A percentile compares a stretch with the other conserved stretches of the same genome.
Evolutionary conservation across 1,139 yeast species (phyloP).

Genomic region (Protomyces pachydermus): DNA sequence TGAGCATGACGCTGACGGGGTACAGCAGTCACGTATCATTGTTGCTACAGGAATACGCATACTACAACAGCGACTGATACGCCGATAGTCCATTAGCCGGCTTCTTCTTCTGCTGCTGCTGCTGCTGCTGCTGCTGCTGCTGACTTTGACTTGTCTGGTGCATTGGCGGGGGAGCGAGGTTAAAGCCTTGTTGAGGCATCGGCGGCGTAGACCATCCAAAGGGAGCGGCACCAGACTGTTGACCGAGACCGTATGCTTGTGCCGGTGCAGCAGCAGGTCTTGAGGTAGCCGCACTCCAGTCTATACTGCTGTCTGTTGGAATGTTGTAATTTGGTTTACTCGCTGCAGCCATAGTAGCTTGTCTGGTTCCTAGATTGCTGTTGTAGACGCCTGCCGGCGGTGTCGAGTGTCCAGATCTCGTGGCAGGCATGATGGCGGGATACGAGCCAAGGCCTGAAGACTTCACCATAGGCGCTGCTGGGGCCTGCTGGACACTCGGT

Average conservation of each 20-base stretch:
- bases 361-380: not conserved
- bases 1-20: not conserved
- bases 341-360: not conserved
- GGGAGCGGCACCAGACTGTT: not conserved
- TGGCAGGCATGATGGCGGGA: not conserved
- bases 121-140: not conserved
- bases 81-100: constrained; percentile 5
- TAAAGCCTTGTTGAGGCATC: not conserved
- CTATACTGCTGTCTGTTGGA: not conserved
- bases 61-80: constrained; percentile 15
- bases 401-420: not conserved
- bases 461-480: not conserved
- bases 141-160: not conserved
- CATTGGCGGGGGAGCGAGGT: not conserved
- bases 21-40: not conserved
- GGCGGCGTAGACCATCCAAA: constrained; percentile 1
- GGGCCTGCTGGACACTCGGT: not conserved
- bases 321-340: not conserved
- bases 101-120: not conserved
- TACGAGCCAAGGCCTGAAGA: not conserved
- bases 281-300: not conserved
- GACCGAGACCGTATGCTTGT: not conserved
- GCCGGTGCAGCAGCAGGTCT: not conserved
- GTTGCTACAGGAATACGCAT: not conserved
- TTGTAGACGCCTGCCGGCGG: not conserved